Conservation (phyloP, 2,329 filamentous ascomycete genomes). For the Calonectria leucothoes region DNA sequence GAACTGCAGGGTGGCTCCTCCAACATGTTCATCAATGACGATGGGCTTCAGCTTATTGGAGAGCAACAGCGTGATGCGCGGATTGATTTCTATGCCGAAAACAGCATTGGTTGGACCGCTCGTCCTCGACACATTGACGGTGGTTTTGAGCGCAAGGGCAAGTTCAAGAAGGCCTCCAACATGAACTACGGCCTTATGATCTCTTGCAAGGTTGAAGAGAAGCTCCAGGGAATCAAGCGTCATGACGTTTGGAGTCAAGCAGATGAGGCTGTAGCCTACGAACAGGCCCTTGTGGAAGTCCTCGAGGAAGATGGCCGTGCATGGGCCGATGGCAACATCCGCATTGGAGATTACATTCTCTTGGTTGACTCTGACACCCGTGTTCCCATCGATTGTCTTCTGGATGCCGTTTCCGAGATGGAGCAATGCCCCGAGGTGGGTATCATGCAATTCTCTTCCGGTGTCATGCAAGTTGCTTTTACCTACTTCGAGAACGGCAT, state of each 20-base stretch:
- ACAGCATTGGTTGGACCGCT: slow-evolving; percentile 77
- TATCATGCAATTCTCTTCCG: slow-evolving; percentile 82
- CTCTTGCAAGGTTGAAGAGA: slow-evolving; percentile 77
- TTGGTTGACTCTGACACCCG: slow-evolving; percentile 84
- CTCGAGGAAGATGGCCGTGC: slow-evolving; percentile 76
- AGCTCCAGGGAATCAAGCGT: slow-evolving; percentile 68
- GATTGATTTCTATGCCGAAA: slow-evolving; percentile 76
- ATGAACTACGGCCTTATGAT: slow-evolving; percentile 79
- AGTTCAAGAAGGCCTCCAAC: slow-evolving; percentile 79
- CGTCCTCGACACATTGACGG: slow-evolving; percentile 73
- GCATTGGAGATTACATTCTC: slow-evolving; percentile 83
- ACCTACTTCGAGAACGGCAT: slow-evolving; percentile 80
- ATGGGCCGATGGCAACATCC: slow-evolving; percentile 88
- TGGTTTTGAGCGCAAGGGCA: slow-evolving; percentile 71
- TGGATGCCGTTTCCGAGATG: slow-evolving; percentile 86
- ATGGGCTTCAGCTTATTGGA: slow-evolving; percentile 75
- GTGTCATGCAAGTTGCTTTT: slow-evolving; percentile 82
- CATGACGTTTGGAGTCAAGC: slow-evolving; percentile 73
- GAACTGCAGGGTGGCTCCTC: slow-evolving; percentile 82
- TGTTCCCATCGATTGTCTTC: slow-evolving; percentile 80
- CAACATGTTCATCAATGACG: slow-evolving; percentile 82
- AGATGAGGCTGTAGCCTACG: slow-evolving; percentile 76
- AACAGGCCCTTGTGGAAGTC: slow-evolving; percentile 72
- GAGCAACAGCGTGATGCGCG: slow-evolving; percentile 72
- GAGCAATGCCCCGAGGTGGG: slow-evolving; percentile 82